Evolutionary conservation across 345 rosid species (phyloP).

Genomic region (Dimocarpus longan): DNA sequence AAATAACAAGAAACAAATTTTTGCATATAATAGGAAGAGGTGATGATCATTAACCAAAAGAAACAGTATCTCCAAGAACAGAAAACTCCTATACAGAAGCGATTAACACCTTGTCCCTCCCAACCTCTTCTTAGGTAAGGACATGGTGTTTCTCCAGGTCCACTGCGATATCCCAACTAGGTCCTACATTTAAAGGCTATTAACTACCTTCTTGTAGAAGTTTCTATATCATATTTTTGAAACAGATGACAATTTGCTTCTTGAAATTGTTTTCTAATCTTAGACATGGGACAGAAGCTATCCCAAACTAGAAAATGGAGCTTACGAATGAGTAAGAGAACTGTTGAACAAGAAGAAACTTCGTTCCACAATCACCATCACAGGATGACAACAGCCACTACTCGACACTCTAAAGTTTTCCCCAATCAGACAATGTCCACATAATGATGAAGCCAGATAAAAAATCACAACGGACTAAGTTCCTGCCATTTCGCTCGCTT

Average conservation of each 20-base stretch:
- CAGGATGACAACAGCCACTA: not conserved
- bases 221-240: not conserved
- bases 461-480: not conserved
- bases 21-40: not conserved
- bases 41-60: not conserved
- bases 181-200: not conserved
- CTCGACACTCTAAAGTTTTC: not conserved
- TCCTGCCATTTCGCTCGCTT: not conserved
- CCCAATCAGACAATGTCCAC: not conserved
- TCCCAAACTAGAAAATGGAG: not conserved
- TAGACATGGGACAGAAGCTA: not conserved
- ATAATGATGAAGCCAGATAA: not conserved
- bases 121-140: not conserved
- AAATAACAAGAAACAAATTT: constrained; percentile 7
- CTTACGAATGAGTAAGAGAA: not conserved
- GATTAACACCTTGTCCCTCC: not conserved
- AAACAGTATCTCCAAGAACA: not conserved
- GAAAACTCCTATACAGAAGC: not conserved
- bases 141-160: not conserved
- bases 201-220: not conserved
- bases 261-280: not conserved
- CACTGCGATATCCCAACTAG: not conserved
- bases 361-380: not conserved
- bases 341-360: not conserved
- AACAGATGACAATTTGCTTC: not conserved